Evolutionary conservation across 225 moss, liverwort and hornwort species (phyloP).

Genomic region (Polytrichum commune): DNA sequence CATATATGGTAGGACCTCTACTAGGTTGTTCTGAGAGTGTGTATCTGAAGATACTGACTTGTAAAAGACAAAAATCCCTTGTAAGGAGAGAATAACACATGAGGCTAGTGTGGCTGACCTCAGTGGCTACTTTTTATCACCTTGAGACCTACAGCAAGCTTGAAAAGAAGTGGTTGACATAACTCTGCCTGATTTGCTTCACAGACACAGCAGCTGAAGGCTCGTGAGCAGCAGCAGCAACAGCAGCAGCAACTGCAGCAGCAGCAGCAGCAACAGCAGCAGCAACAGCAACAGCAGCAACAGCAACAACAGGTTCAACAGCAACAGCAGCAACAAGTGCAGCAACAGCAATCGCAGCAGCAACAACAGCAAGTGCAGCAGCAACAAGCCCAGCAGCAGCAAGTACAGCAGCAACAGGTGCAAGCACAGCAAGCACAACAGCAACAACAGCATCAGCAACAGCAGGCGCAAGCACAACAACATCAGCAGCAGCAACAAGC

Average conservation of each 20-base stretch:
- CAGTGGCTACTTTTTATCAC: too few relatives aligned
- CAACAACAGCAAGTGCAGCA: constrained; percentile 38
- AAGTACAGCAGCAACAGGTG: constrained; percentile 57
- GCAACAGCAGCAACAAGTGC: constrained; percentile 53
- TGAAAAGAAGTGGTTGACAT: too few relatives aligned
- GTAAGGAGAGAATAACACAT: too few relatives aligned
- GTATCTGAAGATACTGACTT: too few relatives aligned
- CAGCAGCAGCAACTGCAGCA: constrained; percentile 44
- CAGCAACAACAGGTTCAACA: constrained; percentile 44
- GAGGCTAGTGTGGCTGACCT: too few relatives aligned
- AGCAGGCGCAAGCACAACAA: constrained; percentile 48
- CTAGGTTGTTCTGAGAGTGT: too few relatives aligned
- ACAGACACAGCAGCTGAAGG: constrained; percentile 94
- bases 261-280: constrained; percentile 28
- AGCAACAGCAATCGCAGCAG: constrained; percentile 52
- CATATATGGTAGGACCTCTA: too few relatives aligned
- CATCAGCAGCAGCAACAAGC: constrained; percentile 62
- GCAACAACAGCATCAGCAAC: constrained; percentile 53
- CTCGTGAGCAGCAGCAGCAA: constrained; percentile 63
- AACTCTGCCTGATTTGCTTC: neutral
- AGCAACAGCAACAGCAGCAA: constrained; percentile 24
- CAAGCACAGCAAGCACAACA: constrained; percentile 69
- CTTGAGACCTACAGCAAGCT: too few relatives aligned
- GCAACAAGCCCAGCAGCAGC: constrained; percentile 49
- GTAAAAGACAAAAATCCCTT: too few relatives aligned